These are phyloP conservation scores for Glonium stellatum DNA, from an alignment of 495 filamentous ascomycete genomes.

Conservation along the genomic window DNA sequence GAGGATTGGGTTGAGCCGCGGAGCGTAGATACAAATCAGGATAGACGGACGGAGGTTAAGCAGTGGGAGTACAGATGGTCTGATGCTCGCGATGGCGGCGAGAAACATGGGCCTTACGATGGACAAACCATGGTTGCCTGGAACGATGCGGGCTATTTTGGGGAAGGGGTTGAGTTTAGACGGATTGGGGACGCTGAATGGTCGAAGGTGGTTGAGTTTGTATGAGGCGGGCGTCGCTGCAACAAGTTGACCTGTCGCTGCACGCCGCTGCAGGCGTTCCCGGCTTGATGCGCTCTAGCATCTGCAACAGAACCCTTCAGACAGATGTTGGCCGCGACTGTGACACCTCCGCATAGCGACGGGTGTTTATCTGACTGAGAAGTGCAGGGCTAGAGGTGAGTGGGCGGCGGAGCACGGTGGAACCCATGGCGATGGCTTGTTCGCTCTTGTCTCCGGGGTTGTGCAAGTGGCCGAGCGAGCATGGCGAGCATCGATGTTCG, in stretches of 20 bases:
- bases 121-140: constrained; percentile 76
- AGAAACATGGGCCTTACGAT: constrained; percentile 81
- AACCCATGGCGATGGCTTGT: background rate
- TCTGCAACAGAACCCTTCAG: background rate
- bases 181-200: constrained; percentile 54
- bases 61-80: constrained; percentile 93
- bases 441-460: background rate
- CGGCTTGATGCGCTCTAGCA: background rate
- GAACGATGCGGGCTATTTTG: constrained; percentile 88
- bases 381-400: background rate
- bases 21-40: constrained; percentile 16
- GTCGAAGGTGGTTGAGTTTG: constrained; percentile 54
- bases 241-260: background rate
- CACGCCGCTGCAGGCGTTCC: background rate
- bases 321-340: background rate
- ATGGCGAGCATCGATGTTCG: background rate
- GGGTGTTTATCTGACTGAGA: background rate
- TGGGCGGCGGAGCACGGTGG: background rate
- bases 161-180: constrained; percentile 84
- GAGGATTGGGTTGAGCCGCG: constrained; percentile 77
- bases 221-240: constrained; percentile 4
- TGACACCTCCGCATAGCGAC: background rate
- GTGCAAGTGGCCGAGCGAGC: background rate
- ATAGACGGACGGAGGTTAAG: constrained; percentile 27
- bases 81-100: constrained; percentile 74